phyloP scores from a whole-genome alignment of 2,329 filamentous ascomycete species.

The Pseudogymnoascus sp. region DNA sequence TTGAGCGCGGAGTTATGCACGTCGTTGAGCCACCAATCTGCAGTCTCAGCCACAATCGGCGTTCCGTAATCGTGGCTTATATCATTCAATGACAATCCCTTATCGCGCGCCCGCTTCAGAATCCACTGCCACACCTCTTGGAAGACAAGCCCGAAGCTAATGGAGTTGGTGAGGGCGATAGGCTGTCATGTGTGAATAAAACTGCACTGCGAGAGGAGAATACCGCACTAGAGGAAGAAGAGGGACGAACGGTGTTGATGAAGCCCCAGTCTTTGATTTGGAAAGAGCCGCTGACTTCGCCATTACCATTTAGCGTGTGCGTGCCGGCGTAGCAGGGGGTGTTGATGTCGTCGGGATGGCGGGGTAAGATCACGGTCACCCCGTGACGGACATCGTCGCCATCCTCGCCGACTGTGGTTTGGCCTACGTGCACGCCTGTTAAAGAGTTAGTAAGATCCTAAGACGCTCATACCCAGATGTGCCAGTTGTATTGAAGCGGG shows the following conservation, averaged over 20 bases:
- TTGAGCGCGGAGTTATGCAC: constrained; percentile 47
- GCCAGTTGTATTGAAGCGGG: not conserved
- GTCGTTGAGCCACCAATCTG: constrained; percentile 55
- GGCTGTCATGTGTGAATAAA: constrained; percentile 16
- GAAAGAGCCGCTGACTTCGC: constrained; percentile 25
- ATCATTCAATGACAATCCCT: constrained; percentile 15
- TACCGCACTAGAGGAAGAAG: not conserved
- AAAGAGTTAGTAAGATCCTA: not conserved
- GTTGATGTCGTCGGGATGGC: constrained; percentile 22
- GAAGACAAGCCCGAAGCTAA: constrained; percentile 31
- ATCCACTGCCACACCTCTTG: constrained; percentile 25
- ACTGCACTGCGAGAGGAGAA: too few species aligned
- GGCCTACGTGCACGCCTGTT: constrained; percentile 25
- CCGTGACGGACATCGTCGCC: constrained; percentile 22
- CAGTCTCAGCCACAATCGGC: constrained; percentile 56
- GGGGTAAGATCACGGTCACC: constrained; percentile 26
- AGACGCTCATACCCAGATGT: not conserved
- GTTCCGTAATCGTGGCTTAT: constrained; percentile 28
- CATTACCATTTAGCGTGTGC: constrained; percentile 26
- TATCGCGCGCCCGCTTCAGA: constrained; percentile 18
- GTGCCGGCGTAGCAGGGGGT: constrained; percentile 27
- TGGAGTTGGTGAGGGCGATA: constrained; percentile 33
- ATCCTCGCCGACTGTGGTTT: constrained; percentile 25
- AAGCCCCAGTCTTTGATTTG: constrained; percentile 27
- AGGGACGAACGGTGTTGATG: constrained; percentile 23